These are phyloP conservation scores for Deinandra increscens DNA, from an alignment of 129 eudicot species.

Conservation along the genomic window DNA sequence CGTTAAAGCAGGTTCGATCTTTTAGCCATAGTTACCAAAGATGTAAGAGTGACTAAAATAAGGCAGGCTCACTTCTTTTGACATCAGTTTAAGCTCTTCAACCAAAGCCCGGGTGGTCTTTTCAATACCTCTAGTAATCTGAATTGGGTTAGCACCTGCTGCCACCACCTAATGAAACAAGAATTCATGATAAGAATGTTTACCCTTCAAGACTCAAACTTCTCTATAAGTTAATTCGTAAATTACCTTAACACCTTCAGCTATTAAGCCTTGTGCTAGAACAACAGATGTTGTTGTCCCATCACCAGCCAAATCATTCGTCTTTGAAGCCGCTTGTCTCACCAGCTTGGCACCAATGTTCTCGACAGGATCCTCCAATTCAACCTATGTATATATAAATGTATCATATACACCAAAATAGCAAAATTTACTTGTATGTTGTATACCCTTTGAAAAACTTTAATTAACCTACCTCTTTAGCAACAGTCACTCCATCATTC, in stretches of 20 bases:
- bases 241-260: slow-evolving; percentile 76
- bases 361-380: slow-evolving; percentile 70
- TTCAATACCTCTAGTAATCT: slow-evolving; percentile 46
- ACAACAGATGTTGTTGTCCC: slow-evolving; percentile 85
- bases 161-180: slow-evolving; percentile 56
- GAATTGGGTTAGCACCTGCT: slow-evolving; percentile 47
- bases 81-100: slow-evolving; percentile 35
- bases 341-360: slow-evolving; percentile 75
- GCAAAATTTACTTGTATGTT: background rate
- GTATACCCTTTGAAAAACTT: background rate
- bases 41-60: background rate
- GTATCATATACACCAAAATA: background rate
- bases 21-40: background rate
- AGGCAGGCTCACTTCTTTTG: slow-evolving; percentile 37
- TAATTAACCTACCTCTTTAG: slow-evolving; percentile 36
- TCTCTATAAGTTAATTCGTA: background rate
- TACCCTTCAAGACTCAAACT: background rate
- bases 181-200: slow-evolving; percentile 7
- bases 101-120: slow-evolving; percentile 40
- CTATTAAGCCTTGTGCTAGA: slow-evolving; percentile 69
- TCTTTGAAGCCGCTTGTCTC: slow-evolving; percentile 74
- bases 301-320: slow-evolving; percentile 85
- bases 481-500: slow-evolving; percentile 63
- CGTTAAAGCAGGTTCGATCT: background rate
- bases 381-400: slow-evolving; percentile 35